phyloP scores from a whole-genome alignment of 2,329 filamentous ascomycete genomes.

The Fusarium sp. region DNA sequence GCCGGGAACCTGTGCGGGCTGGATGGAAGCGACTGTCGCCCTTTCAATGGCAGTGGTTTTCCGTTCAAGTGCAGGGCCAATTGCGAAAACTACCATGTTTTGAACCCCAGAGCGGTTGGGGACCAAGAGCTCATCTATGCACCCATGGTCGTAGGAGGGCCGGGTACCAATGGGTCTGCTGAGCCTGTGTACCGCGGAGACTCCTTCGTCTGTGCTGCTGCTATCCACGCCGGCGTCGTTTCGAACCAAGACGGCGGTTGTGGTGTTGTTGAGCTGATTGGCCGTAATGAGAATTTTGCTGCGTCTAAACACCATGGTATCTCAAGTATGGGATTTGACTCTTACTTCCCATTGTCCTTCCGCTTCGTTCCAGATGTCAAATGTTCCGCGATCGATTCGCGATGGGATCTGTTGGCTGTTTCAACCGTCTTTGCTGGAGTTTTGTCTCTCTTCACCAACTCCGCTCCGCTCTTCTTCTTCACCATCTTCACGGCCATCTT shows the following conservation, averaged over 20 bases:
- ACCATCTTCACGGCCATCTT: conserved; percentile 84
- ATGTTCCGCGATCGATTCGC: conserved; percentile 78
- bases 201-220: conserved; percentile 86
- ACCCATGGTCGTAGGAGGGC: conserved; percentile 76
- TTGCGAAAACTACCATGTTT: conserved; percentile 71
- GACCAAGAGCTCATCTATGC: conserved; percentile 72
- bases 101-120: conserved; percentile 81
- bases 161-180: conserved; percentile 54
- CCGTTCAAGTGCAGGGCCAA: conserved; percentile 80
- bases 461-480: conserved; percentile 85
- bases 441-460: conserved; percentile 83
- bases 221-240: conserved; percentile 85
- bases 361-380: conserved; percentile 73
- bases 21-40: conserved; percentile 78
- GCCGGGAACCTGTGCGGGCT: conserved; percentile 77
- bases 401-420: conserved; percentile 86
- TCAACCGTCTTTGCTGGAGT: conserved; percentile 82
- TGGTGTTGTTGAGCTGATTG: conserved; percentile 80
- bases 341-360: conserved; percentile 89
- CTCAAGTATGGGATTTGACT: conserved; percentile 80
- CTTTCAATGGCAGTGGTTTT: conserved; percentile 76
- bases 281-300: conserved; percentile 71
- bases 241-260: conserved; percentile 79
- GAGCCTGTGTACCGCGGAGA: conserved; percentile 82
- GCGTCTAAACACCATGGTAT: conserved; percentile 78